Percentiles rank a stretch among this genome's conserved stretches.
These are phyloP conservation scores for Ceratocystis albifundus DNA, from an alignment of 2,329 filamentous ascomycete species.

Conservation along the genomic window DNA sequence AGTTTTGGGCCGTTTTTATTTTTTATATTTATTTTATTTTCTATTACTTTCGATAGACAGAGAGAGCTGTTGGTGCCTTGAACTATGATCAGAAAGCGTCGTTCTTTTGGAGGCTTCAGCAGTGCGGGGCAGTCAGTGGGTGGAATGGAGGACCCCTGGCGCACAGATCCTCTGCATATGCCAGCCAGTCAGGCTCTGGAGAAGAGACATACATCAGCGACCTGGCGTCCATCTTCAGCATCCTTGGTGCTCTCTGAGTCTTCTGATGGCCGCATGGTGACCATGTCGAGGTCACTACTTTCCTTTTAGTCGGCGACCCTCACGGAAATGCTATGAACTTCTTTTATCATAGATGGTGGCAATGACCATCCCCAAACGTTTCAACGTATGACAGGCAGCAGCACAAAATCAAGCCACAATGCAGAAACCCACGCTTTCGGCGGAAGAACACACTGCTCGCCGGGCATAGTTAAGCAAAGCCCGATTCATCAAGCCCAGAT, in stretches of 20 bases:
- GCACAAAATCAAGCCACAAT: background rate
- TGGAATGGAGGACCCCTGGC: background rate
- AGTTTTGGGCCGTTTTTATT: background rate
- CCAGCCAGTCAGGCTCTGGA: background rate
- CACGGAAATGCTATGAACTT: background rate
- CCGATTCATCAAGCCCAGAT: background rate
- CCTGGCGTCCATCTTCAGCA: background rate
- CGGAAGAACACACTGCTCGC: background rate
- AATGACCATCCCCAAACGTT: background rate
- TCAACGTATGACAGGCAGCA: background rate
- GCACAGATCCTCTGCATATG: background rate
- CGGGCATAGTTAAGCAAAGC: background rate
- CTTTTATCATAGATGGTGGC: background rate
- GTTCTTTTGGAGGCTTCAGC: background rate
- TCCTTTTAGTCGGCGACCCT: background rate
- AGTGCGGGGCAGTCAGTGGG: background rate
- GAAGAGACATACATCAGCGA: background rate
- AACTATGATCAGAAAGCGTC: background rate
- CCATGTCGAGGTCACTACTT: background rate
- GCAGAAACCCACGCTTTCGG: background rate
- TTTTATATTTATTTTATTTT: background rate
- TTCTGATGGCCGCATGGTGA: background rate
- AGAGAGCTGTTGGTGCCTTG: background rate
- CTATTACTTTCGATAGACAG: background rate
- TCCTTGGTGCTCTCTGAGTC: background rate